Evolutionary conservation across 1,284 basidiomycete species (phyloP).

Genomic region (Tremellales sp.): DNA sequence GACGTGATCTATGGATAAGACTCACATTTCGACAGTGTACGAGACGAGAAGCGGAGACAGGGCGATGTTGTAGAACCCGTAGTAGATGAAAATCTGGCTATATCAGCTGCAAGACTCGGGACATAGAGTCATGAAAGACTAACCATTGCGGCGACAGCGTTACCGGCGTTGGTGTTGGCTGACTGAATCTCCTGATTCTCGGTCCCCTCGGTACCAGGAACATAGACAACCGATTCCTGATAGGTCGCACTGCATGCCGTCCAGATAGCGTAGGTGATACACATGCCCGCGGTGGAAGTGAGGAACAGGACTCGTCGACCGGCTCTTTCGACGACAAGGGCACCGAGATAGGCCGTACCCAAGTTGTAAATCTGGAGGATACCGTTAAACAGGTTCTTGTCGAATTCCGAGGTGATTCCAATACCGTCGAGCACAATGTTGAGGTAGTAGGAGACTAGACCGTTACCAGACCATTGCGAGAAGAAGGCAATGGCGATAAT

Average conservation of each 20-base stretch:
- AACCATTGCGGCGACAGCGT: slow-evolving; percentile 23
- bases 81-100: slow-evolving; percentile 51
- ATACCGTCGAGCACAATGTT: slow-evolving; percentile 65
- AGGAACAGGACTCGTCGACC: slow-evolving; percentile 49
- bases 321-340: slow-evolving; percentile 38
- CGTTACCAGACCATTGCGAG: slow-evolving; percentile 52
- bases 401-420: slow-evolving; percentile 53
- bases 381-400: slow-evolving; percentile 23
- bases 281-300: slow-evolving; percentile 62
- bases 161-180: slow-evolving; percentile 8
- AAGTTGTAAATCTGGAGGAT: slow-evolving; percentile 32
- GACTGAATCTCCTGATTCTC: slow-evolving; percentile 10
- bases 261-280: slow-evolving; percentile 60
- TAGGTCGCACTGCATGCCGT: slow-evolving; percentile 65
- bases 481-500: slow-evolving; percentile 38
- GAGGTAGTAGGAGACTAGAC: slow-evolving; percentile 65
- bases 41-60: slow-evolving; percentile 45
- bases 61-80: slow-evolving; percentile 41
- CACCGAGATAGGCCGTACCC: slow-evolving; percentile 35
- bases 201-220: neutral
- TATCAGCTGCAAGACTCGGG: too few species aligned
- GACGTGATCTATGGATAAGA: slow-evolving; percentile 36
- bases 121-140: too few species aligned
- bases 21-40: slow-evolving; percentile 54
- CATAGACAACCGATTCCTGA: slow-evolving; percentile 7